Evolutionary conservation across 2,329 filamentous ascomycete genomes (phyloP), one percentile per base, ranked within the genome.

Genomic region (Alternaria infectoria): DNA sequence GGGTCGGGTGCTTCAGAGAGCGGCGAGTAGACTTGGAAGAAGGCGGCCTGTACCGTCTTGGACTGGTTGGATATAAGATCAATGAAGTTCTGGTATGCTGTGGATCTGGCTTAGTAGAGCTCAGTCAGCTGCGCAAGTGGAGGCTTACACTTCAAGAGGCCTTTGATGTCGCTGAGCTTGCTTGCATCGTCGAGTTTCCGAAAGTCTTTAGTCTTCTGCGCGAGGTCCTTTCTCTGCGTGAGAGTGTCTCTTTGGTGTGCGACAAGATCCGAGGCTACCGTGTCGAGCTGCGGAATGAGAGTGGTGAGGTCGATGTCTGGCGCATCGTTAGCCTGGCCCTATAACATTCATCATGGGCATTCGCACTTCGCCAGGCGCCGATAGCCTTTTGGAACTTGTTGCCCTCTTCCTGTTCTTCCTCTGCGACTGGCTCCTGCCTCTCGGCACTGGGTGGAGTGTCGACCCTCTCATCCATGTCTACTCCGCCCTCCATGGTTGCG

Each of bases 191-290:
- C 95, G 11, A 97, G 86, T 80, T 97, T 98, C 65, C 94, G 87
- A 73, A 98, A 99, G 74, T 98, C 95, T 76, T 99, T 99, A 1
- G 96, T 99, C 85, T 97, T 98, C 77, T 97, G 94, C n/a, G 96
- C 96, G 19, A 99, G 85, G 65, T 99, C 96, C 78, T 99, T 99
- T 57, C 96, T 88, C 79, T 99, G 95, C 0, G 97, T 90, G 5
- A 97, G 91, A n/a, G 95, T 93, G 80, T 98, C 96, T 73, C 94
- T 89, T 78, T 99, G 96, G 78, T 97, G 93, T 51, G 91, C 85
- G 56, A 98, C 93, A 66, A 99, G 93, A 74, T 98, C 96, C 11
- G 94, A 95, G n/a, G 96, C 96, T 4, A 93, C 95, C 63, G 90
- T 91, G 81, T 99, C 96, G 67, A 99, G 90, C 69, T 88, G 92